Evolutionary conservation across 2,329 filamentous ascomycete genomes (phyloP).

Genomic region (Fusarium concolor): DNA sequence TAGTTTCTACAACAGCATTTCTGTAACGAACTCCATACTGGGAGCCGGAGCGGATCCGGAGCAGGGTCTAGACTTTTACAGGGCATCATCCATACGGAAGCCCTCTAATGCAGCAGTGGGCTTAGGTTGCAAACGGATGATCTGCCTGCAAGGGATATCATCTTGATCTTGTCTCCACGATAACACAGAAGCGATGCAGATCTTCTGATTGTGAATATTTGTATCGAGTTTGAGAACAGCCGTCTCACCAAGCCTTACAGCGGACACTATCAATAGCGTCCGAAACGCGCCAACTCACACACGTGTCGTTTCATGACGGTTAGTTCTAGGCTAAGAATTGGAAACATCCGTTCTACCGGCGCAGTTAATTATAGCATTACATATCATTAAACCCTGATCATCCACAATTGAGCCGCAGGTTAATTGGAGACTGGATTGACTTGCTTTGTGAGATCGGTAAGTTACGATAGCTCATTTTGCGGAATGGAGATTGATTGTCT

Average conservation of each 20-base stretch:
- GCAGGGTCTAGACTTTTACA: neutral
- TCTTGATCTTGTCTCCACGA: neutral
- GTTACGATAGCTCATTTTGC: neutral
- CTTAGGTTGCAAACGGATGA: neutral
- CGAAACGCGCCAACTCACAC: neutral
- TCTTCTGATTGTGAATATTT: neutral
- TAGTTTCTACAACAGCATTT: neutral
- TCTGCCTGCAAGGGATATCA: neutral
- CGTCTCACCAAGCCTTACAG: neutral
- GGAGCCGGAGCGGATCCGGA: conserved; percentile 10
- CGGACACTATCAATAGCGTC: conserved; percentile 1
- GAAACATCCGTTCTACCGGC: neutral
- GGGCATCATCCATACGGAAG: neutral
- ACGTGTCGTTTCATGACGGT: conserved; percentile 3
- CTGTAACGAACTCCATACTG: neutral
- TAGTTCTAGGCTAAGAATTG: neutral
- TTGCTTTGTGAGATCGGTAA: neutral
- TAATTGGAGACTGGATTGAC: neutral
- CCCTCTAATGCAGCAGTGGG: neutral
- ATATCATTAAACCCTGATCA: neutral
- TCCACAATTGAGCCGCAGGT: neutral
- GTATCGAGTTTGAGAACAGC: no score
- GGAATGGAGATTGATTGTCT: neutral
- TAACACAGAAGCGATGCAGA: neutral
- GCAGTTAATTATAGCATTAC: neutral